Evolutionary conservation across 1,284 basidiomycete genomes (phyloP), one percentile per base, ranked within the genome.

Genomic region (Malassezia globosa): DNA sequence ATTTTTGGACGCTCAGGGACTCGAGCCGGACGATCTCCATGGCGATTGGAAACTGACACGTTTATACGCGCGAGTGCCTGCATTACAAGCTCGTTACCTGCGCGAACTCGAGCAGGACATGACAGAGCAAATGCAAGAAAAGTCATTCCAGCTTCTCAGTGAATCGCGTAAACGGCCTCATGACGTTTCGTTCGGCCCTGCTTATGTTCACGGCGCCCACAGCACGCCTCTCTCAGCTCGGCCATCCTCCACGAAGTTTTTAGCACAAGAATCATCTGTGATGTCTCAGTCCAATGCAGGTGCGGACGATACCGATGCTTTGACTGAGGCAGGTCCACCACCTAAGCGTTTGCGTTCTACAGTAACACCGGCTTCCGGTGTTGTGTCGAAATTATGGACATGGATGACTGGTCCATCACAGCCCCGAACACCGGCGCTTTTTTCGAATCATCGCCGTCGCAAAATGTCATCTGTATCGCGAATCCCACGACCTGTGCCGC

Each of bases 11-110:
- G 38, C 33, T 2, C 21, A 36, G 34, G 39, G 34, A 8, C 46
- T 52, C 7, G 50, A 46, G 50, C 40, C 42, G 5, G 50, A 52
- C 27, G 50, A 52, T 18, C 22, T 52, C 21, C 37, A 37, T n/a
- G 50, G 50, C 19, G 50, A 41, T 6, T 52, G 50, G 50, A 7
- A 33, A 1, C 40, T 47, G 18, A 37, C 44, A n/a, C 44, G 37
- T 6, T 24, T 52, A 19, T 41, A 42, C 25, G 50, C 50, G 22
- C 50, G 50, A 14, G 37, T 52, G n/a, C 50, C 50, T 21, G 50
- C 50, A 10, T 37, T 52, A 7, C 50, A 52, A 22, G 44, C 46
- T 33, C 50, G 50, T 11, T 43, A 27, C 23, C 36, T 52, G 34
- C 50, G 50, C 14, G 27, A 39, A 23, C 35, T 31, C 7, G 39